Conservation (phyloP, 2,329 filamentous ascomycete genomes). For the Microdochium bolleyi region DNA sequence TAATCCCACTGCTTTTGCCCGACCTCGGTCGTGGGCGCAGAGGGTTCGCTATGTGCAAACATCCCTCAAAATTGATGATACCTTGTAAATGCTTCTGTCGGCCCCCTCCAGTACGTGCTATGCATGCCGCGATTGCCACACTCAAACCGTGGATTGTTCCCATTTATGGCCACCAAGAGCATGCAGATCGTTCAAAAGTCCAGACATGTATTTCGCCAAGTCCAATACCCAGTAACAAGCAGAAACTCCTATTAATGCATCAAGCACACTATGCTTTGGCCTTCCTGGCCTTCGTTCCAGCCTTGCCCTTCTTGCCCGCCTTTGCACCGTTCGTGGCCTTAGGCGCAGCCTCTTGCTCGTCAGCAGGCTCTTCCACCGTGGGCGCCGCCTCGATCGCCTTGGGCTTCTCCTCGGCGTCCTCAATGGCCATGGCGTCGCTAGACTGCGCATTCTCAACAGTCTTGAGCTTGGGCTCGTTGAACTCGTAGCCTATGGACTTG, state of each 20-base stretch:
- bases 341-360: slow-evolving; percentile 14
- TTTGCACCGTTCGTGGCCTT: slow-evolving; percentile 16
- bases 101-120: no score
- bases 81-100: no score
- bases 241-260: slow-evolving; percentile 2
- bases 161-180: no score
- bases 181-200: no score
- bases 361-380: slow-evolving; percentile 18
- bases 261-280: slow-evolving; percentile 24
- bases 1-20: slow-evolving; percentile 47
- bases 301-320: slow-evolving; percentile 19
- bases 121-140: no score
- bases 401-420: slow-evolving; percentile 24
- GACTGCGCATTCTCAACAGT: slow-evolving; percentile 29
- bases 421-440: slow-evolving; percentile 22
- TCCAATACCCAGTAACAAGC: slow-evolving; percentile 3
- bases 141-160: no score
- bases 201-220: slow-evolving; percentile 2
- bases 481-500: slow-evolving; percentile 76
- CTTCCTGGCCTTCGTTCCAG: slow-evolving; percentile 28
- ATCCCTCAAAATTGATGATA: slow-evolving; percentile 24
- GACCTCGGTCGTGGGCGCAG: slow-evolving; percentile 33
- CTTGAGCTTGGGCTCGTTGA: slow-evolving; percentile 67
- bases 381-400: slow-evolving; percentile 30
- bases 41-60: slow-evolving; percentile 58